Evolutionary conservation across 75 land plant species (phyloP).

Genomic region (Cupressus sempervirens): DNA sequence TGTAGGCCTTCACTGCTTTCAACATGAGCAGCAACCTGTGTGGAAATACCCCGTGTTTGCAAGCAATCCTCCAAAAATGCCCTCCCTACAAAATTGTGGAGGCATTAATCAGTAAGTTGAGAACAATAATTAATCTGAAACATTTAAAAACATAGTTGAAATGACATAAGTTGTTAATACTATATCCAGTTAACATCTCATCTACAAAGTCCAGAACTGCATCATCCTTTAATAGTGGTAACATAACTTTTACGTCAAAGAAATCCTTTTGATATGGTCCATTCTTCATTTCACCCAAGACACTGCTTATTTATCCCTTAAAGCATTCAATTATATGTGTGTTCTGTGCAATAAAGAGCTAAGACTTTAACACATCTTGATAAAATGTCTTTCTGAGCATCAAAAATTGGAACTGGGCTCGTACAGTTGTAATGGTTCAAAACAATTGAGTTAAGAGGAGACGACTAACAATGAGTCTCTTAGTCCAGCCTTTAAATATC

Average conservation of each 20-base stretch:
- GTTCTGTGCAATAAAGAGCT: neutral
- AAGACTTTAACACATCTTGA: neutral
- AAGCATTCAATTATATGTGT: neutral
- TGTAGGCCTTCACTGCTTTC: slow-evolving; percentile 6
- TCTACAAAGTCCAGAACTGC: neutral
- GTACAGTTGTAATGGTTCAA: neutral
- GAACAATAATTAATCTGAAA: neutral
- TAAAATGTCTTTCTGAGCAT: neutral
- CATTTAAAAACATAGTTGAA: neutral
- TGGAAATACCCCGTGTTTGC: neutral
- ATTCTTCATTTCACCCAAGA: neutral
- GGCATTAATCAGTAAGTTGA: neutral
- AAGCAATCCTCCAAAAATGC: slow-evolving; percentile 42
- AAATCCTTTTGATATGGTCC: neutral
- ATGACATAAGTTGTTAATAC: neutral
- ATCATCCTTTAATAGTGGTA: neutral
- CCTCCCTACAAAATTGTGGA: slow-evolving; percentile 34
- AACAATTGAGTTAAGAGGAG: neutral
- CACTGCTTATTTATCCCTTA: neutral
- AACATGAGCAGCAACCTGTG: neutral
- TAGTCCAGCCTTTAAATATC: neutral
- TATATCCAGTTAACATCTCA: neutral
- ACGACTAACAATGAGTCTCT: neutral
- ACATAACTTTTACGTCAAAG: neutral
- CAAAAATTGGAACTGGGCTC: neutral